phyloP scores from a whole-genome alignment of 2,329 filamentous ascomycete species.

The Arthrobotrys entomopaga region DNA sequence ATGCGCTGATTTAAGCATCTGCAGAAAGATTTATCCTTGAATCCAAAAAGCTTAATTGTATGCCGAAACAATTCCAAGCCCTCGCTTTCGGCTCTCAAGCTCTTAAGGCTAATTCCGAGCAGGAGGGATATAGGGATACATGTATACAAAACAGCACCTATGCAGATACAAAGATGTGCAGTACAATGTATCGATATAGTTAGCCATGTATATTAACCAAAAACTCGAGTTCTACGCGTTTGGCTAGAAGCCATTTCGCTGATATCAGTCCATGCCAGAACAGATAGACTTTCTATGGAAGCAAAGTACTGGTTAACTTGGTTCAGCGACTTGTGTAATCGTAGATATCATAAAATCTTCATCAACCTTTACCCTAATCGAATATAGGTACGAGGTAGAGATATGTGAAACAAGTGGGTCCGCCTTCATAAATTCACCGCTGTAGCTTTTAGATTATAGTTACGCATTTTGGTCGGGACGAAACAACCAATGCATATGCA shows the following conservation, averaged over 20 bases:
- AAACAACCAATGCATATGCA: no score
- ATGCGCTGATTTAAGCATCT: not conserved
- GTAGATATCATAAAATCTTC: not conserved
- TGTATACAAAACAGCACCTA: no score
- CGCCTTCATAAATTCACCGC: not conserved
- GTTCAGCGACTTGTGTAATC: not conserved
- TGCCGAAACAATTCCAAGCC: not conserved
- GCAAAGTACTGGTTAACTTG: no score
- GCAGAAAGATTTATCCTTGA: not conserved
- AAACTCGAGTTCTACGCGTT: no score
- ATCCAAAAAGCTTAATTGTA: not conserved
- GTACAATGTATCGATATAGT: no score
- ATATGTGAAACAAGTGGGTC: not conserved
- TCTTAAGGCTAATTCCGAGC: no score
- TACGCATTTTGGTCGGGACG: no score
- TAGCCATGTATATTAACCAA: no score
- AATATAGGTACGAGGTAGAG: not conserved
- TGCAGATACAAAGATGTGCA: no score
- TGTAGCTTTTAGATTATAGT: not conserved
- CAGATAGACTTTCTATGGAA: not conserved
- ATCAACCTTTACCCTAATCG: not conserved
- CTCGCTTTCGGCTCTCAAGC: no score
- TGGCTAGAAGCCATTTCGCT: not conserved
- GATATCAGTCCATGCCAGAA: not conserved
- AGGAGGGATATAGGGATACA: no score